Evolutionary conservation across 805 yeast species (phyloP).

Genomic region (Starmerella scarabaei): DNA sequence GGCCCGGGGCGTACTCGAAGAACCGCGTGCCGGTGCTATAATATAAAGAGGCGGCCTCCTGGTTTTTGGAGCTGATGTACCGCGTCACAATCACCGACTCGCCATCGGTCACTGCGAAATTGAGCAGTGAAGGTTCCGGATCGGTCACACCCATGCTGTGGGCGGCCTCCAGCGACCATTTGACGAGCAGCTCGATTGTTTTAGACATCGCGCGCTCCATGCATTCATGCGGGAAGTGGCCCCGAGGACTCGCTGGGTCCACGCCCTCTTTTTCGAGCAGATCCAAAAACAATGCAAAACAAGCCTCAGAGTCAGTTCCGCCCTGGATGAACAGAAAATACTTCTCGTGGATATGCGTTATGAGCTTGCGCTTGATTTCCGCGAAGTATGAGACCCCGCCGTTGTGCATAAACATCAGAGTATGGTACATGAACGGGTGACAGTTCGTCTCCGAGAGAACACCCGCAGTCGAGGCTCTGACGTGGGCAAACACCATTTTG

Average conservation of each 20-base stretch:
- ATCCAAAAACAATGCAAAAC: conserved; percentile 78
- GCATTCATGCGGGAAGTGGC: conserved; percentile 36
- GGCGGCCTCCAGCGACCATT: conserved; percentile 60
- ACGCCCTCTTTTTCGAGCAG: conserved; percentile 61
- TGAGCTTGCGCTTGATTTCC: conserved; percentile 56
- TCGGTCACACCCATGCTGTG: conserved; percentile 24
- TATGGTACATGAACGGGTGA: conserved; percentile 85
- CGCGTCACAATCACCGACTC: conserved; percentile 71
- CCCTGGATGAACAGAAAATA: conserved; percentile 78
- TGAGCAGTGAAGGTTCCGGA: conserved; percentile 69
- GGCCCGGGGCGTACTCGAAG: conserved; percentile 80
- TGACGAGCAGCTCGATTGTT: conserved; percentile 62
- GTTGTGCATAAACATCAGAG: conserved; percentile 92
- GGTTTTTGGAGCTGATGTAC: conserved; percentile 75
- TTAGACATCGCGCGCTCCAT: conserved; percentile 56
- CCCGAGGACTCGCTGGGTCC: conserved; percentile 48
- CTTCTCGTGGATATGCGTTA: conserved; percentile 63
- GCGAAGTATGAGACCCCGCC: conserved; percentile 64
- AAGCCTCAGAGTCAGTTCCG: conserved; percentile 90
- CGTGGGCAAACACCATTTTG: conserved; percentile 81
- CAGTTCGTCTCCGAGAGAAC: conserved; percentile 90
- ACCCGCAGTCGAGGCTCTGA: conserved; percentile 91
- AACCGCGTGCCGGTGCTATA: conserved; percentile 89
- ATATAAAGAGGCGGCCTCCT: conserved; percentile 93
- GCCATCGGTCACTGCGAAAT: conserved; percentile 94